phyloP scores from a whole-genome alignment of 148 eudicot genomes.

The Pharnaceum exiguum region DNA sequence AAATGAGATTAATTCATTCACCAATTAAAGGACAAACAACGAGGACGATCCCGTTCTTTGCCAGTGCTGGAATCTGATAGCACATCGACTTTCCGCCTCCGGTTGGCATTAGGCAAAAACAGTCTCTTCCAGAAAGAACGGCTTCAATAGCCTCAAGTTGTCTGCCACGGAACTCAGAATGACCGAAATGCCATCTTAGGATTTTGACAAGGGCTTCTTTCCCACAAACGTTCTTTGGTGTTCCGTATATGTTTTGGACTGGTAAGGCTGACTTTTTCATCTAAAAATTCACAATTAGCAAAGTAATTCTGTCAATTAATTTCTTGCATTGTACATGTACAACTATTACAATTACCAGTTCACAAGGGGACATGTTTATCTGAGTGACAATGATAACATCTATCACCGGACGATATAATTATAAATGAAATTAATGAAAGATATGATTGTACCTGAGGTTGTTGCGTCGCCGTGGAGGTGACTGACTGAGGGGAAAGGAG shows the following conservation, averaged over 20 bases:
- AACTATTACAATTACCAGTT: background rate
- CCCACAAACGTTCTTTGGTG: slow-evolving; percentile 38
- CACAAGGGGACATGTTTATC: no score
- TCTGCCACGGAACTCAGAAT: slow-evolving; percentile 77
- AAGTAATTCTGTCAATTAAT: background rate
- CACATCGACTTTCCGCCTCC: slow-evolving; percentile 99
- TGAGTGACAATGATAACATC: no score
- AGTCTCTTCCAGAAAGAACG: slow-evolving; percentile 90
- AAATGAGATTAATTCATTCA: slow-evolving; percentile 48
- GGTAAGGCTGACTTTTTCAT: slow-evolving; percentile 76
- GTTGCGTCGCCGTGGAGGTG: no score
- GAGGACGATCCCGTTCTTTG: slow-evolving; percentile 80
- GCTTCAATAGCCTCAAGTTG: slow-evolving; percentile 94
- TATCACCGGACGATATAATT: no score
- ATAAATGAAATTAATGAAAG: no score
- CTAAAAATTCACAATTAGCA: slow-evolving; percentile 13
- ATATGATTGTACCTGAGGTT: no score
- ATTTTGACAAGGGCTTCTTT: slow-evolving; percentile 82
- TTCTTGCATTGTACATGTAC: background rate
- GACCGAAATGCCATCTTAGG: slow-evolving; percentile 93
- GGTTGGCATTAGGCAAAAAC: slow-evolving; percentile 96
- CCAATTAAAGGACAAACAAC: slow-evolving; percentile 95
- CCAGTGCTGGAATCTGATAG: slow-evolving; percentile 84
- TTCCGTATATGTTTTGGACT: slow-evolving; percentile 35
- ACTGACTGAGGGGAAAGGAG: no score